Evolutionary conservation across 1,139 yeast genomes (phyloP), one percentile per base, ranked within the genome.

Genomic region (Debaryomyces robertsiae): DNA sequence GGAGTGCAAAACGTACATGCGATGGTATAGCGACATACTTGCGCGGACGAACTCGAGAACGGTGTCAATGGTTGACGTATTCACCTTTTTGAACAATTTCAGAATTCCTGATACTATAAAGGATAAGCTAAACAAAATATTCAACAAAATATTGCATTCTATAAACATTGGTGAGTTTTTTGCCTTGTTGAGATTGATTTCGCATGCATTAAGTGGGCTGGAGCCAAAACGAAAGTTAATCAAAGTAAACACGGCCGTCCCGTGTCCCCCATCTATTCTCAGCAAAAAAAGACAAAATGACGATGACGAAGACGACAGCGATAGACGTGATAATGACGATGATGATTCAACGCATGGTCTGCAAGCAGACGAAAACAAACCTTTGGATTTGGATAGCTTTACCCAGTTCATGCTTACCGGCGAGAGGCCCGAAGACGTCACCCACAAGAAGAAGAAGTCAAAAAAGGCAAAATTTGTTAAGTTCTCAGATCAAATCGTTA

Each of bases 381-480:
- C 73, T 4, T 70, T 83, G 13, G 93, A 85, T 57, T 65, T 85
- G 44, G 93, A 85, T 53, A 77, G 86, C 27, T 85, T 85, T 55
- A 83, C 93, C 2, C 84, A 83, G 48, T 80, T 85, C 54, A 68
- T 85, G 56, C 64, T 85, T 43, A 85, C 94, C 0, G 94, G 94
- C 2, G 79, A 82, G 52, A 65, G 84, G 35, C 86, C 86, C 10
- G 71, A 63, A 24, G 76, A 68, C 6, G 52, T 55, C 10, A 69
- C 53, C 34, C 60, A 54, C 47, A 63, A 54, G 46, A 55, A 58
- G 32, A 57, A 57, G 51, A 65, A 57, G 54, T 57, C 62, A 47
- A 60, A 68, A 56, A 73, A 72, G 46, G 58, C 66, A 31, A 84
- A 84, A 54, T 75, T 79, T 39, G 93, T 85, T 36, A 81, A 84